Evolutionary conservation across 148 eudicot species (phyloP).

Genomic region (Polygonum maritimum): DNA sequence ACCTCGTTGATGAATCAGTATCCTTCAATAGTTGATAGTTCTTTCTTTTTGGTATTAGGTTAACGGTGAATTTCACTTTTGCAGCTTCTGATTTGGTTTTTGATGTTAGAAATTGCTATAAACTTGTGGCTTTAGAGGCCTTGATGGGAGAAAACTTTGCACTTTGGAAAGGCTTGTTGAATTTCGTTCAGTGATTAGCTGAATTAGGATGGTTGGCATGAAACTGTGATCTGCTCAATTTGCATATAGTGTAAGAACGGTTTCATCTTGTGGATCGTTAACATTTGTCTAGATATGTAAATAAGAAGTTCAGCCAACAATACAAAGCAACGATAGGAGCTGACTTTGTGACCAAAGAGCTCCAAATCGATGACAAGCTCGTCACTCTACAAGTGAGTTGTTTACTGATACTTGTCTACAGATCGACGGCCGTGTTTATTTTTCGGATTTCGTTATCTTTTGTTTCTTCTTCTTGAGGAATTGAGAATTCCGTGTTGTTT

Average conservation of each 20-base stretch:
- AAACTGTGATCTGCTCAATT: not conserved
- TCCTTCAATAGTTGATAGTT: conserved; percentile 27
- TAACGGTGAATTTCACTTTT: not conserved
- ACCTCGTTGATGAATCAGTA: conserved; percentile 85
- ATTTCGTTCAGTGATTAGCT: not conserved
- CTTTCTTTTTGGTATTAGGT: not conserved
- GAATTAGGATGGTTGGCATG: not conserved
- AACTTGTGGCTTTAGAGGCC: not conserved
- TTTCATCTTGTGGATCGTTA: conserved; percentile 8
- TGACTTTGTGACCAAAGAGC: conserved; percentile 65
- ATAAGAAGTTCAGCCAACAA: conserved; percentile 60
- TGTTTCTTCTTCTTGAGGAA: not conserved
- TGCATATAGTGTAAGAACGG: not conserved
- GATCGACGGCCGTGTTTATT: not conserved
- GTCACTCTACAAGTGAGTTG: conserved; percentile 62
- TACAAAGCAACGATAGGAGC: conserved; percentile 87
- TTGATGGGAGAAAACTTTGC: not conserved
- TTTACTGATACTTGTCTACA: not conserved
- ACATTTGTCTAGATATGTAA: conserved; percentile 46
- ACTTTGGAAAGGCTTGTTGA: not conserved
- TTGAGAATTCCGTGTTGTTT: not conserved
- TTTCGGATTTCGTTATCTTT: not conserved
- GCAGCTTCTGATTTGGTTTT: not conserved
- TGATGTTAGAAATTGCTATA: not conserved
- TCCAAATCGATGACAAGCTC: conserved; percentile 53